These are phyloP conservation scores for Tulasnella sp. DNA, from an alignment of 768 basidiomycete species.

Conservation along the genomic window DNA sequence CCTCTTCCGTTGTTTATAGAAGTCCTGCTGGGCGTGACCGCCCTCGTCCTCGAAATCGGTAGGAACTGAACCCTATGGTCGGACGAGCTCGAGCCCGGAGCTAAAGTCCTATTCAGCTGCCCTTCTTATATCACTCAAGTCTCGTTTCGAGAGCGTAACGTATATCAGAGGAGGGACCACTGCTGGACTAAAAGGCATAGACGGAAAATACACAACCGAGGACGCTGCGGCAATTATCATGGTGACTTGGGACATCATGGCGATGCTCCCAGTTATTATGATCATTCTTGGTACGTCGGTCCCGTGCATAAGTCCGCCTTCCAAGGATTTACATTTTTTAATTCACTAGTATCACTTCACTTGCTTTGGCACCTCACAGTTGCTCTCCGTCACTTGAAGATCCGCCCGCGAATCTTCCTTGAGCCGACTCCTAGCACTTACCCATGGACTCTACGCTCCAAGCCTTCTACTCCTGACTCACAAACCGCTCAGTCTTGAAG, in stretches of 20 bases:
- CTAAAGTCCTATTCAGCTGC: background rate
- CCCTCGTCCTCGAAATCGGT: background rate
- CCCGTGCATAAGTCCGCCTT: background rate
- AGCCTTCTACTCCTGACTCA: background rate
- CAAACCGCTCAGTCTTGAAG: too few species aligned
- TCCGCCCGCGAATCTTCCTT: background rate
- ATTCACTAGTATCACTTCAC: background rate
- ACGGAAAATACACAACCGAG: background rate
- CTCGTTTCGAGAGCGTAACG: background rate
- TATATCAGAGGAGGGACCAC: background rate
- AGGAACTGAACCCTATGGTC: background rate
- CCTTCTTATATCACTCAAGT: background rate
- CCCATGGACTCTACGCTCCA: background rate
- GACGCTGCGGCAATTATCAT: slow-evolving; percentile 2
- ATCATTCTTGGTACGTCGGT: background rate
- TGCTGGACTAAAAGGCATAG: background rate
- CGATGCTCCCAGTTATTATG: background rate
- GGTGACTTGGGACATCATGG: background rate
- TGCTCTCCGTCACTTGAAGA: background rate
- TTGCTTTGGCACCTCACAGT: slow-evolving; percentile 7
- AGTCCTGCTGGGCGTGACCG: background rate
- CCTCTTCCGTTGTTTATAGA: background rate
- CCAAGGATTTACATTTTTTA: background rate
- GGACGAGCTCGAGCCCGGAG: too few species aligned
- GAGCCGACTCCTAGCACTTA: background rate